These are phyloP conservation scores for Mycena pura DNA, from an alignment of 768 basidiomycete species.

Conservation along the genomic window DNA sequence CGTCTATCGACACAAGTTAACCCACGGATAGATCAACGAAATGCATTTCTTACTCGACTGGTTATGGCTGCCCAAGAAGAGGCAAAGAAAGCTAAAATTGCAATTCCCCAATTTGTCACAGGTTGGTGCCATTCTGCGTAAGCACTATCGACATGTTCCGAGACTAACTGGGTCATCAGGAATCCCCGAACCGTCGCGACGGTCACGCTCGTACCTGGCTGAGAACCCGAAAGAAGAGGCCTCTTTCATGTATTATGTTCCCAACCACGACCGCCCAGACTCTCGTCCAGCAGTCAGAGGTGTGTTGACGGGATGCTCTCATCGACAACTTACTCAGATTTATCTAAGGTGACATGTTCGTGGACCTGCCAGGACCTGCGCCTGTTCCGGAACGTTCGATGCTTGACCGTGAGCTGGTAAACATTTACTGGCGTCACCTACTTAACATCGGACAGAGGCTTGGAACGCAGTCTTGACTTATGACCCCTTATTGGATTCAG, in stretches of 20 bases:
- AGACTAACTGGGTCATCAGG: too few relatives aligned
- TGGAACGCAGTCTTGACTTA: constrained; percentile 69
- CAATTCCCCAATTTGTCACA: constrained; percentile 53
- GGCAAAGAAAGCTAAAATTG: constrained; percentile 55
- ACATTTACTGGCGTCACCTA: constrained; percentile 6
- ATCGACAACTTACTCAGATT: not conserved
- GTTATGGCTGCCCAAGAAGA: constrained; percentile 61
- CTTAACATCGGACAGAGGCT: constrained; percentile 57
- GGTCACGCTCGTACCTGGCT: constrained; percentile 34
- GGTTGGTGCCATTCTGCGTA: too few relatives aligned
- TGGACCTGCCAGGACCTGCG: constrained; percentile 8
- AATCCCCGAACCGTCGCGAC: constrained; percentile 38
- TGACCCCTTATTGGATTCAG: constrained; percentile 76
- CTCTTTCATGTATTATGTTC: constrained; percentile 58
- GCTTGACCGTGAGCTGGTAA: constrained; percentile 50
- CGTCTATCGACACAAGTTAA: not conserved
- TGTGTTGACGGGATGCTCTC: not conserved
- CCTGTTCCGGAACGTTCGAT: constrained; percentile 46
- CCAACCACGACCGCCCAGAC: constrained; percentile 40
- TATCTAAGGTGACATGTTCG: too few relatives aligned
- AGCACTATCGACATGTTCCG: too few relatives aligned
- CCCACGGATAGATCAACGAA: constrained; percentile 50
- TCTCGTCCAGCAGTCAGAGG: not conserved
- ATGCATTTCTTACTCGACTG: constrained; percentile 73
- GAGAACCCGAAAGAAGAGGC: constrained; percentile 51